These are phyloP conservation scores for Phaffomyces opuntiae DNA, from an alignment of 805 yeast genomes.

Conservation along the genomic window DNA sequence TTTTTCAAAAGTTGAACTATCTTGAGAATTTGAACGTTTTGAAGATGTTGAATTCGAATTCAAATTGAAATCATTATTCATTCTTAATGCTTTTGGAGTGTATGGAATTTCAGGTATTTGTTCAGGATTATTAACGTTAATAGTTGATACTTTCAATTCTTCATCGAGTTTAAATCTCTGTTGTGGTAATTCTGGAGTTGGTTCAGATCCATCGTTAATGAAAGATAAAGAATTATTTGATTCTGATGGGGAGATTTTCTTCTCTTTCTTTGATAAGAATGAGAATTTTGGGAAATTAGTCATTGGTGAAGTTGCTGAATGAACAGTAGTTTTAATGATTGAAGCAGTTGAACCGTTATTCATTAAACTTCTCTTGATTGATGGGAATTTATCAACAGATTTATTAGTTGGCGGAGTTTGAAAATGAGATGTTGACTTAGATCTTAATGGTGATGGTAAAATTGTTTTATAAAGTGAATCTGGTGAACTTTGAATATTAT, in stretches of 20 bases:
- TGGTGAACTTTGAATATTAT: neutral
- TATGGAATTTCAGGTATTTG: slow-evolving; percentile 19
- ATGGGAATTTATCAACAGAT: slow-evolving; percentile 8
- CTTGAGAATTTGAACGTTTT: neutral
- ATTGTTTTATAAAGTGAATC: neutral
- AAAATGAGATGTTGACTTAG: slow-evolving; percentile 6
- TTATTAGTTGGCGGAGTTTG: slow-evolving; percentile 11
- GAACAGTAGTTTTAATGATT: slow-evolving; percentile 10
- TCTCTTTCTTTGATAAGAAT: slow-evolving; percentile 4
- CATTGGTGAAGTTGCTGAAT: slow-evolving; percentile 19
- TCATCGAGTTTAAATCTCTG: too few relatives aligned
- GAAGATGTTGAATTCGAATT: neutral
- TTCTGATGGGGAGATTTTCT: slow-evolving; percentile 13
- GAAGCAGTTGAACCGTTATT: slow-evolving; percentile 1
- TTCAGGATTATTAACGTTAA: neutral
- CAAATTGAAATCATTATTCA: too few relatives aligned
- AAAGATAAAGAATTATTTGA: slow-evolving; percentile 19
- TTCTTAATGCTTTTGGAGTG: slow-evolving; percentile 15
- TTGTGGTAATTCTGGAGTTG: neutral
- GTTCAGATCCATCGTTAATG: slow-evolving; percentile 22
- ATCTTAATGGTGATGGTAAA: neutral
- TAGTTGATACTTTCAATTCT: neutral
- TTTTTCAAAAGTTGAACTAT: neutral
- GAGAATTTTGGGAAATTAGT: slow-evolving; percentile 16
- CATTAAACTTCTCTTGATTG: neutral